These are phyloP conservation scores for Jimgerdemannia lactiflua DNA, from an alignment of 192 early-diverging fungal genomes.

Conservation along the genomic window DNA sequence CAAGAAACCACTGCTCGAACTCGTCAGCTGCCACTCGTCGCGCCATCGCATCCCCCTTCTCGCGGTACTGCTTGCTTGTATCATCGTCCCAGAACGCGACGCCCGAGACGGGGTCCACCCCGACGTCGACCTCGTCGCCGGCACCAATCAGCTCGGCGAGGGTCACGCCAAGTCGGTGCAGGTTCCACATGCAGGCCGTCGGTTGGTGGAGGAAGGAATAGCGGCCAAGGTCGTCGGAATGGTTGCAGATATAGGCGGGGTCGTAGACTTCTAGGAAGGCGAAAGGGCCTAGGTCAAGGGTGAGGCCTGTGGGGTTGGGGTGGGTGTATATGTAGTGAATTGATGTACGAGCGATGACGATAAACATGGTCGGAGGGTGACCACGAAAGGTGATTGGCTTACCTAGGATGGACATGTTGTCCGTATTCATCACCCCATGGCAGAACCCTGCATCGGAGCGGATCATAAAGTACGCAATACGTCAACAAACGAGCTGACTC, in stretches of 20 bases:
- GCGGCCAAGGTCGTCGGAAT: conserved; percentile 72
- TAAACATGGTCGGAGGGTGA: background rate
- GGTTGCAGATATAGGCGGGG: conserved; percentile 76
- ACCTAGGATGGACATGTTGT: conserved; percentile 83
- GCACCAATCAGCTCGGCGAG: conserved; percentile 64
- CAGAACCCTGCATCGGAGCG: conserved; percentile 50
- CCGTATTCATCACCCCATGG: conserved; percentile 91
- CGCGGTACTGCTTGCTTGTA: conserved; percentile 19
- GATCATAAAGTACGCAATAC: background rate
- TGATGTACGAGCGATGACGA: background rate
- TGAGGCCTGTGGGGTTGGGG: conserved; percentile 42
- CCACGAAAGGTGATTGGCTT: background rate
- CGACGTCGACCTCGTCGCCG: conserved; percentile 41
- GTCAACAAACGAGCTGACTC: background rate
- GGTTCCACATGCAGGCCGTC: conserved; percentile 77
- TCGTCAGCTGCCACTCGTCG: conserved; percentile 48
- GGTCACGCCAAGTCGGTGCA: conserved; percentile 64
- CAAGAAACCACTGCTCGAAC: conserved; percentile 48
- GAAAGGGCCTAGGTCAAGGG: conserved; percentile 88
- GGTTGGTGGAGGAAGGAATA: conserved; percentile 74
- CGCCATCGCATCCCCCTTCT: conserved; percentile 37
- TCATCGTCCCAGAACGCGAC: conserved; percentile 4
- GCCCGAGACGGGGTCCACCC: conserved; percentile 21
- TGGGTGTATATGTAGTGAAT: background rate
- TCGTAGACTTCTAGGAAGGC: conserved; percentile 85